Evolutionary conservation across 352 stramenopile species (phyloP).

Genomic region (Phytophthora citricola): DNA sequence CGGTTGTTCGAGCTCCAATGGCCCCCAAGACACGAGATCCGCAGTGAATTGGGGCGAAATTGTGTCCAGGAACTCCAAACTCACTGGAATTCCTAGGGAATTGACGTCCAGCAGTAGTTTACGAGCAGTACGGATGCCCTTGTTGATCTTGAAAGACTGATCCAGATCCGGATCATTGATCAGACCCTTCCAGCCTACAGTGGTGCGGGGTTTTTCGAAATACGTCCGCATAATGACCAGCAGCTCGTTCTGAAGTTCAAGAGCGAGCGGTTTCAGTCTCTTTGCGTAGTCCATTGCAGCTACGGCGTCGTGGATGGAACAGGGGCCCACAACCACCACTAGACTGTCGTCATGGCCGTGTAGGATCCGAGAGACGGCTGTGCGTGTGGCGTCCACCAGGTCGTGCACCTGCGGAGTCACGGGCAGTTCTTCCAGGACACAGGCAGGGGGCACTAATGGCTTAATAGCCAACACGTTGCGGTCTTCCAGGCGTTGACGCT

Average conservation of each 20-base stretch:
- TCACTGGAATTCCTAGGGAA: conserved; percentile 72
- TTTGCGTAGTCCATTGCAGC: conserved; percentile 81
- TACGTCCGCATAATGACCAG: conserved; percentile 89
- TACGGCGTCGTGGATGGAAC: conserved; percentile 82
- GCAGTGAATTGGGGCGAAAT: conserved; percentile 87
- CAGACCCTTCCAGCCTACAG: conserved; percentile 85
- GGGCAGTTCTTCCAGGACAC: conserved; percentile 76
- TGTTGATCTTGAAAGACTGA: conserved; percentile 91
- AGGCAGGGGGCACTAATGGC: conserved; percentile 70
- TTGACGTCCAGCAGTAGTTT: conserved; percentile 89
- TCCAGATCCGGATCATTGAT: conserved; percentile 89
- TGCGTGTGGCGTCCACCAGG: conserved; percentile 59
- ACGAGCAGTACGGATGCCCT: conserved; percentile 82
- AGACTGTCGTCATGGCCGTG: conserved; percentile 75
- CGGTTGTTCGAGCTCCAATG: conserved; percentile 85
- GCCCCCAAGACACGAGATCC: conserved; percentile 83
- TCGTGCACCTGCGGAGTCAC: conserved; percentile 74
- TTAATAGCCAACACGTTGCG: conserved; percentile 77
- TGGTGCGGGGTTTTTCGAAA: conserved; percentile 89
- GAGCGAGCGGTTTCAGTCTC: conserved; percentile 59
- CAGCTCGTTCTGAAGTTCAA: conserved; percentile 67
- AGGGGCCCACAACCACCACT: conserved; percentile 80
- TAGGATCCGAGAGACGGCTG: conserved; percentile 63
- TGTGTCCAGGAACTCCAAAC: conserved; percentile 84
- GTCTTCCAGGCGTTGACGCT: conserved; percentile 78